Percentiles rank a stretch among this genome's conserved stretches.
Conservation (phyloP, 106 monocot species). For the Allium cepa region DNA sequence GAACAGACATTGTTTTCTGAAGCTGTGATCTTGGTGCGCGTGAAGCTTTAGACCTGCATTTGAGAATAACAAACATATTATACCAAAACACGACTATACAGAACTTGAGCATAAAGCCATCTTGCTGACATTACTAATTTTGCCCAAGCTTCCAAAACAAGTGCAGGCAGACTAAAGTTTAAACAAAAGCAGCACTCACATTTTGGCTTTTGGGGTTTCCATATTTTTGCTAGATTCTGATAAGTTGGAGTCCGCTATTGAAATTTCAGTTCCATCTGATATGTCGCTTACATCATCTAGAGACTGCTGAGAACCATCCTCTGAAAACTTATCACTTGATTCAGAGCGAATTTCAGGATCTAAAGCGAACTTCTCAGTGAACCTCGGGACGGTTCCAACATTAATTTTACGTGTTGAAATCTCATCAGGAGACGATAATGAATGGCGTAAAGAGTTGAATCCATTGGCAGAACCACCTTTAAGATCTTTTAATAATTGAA, state of each 20-base stretch:
- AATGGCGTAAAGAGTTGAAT: constrained; percentile 38
- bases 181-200: constrained; percentile 17
- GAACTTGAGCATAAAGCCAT: background rate
- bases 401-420: constrained; percentile 12
- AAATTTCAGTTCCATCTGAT: constrained; percentile 60
- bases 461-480: constrained; percentile 22
- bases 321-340: constrained; percentile 41
- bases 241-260: constrained; percentile 29
- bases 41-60: constrained; percentile 45
- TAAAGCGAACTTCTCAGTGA: constrained; percentile 21
- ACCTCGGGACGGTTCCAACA: constrained; percentile 14
- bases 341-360: constrained; percentile 40
- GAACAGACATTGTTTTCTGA: constrained; percentile 13
- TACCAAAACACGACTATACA: background rate
- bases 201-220: constrained; percentile 9
- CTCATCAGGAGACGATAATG: constrained; percentile 36
- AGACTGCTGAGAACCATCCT: constrained; percentile 37
- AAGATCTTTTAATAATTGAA: constrained; percentile 44
- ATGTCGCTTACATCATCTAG: constrained; percentile 27
- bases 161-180: background rate
- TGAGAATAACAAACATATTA: background rate
- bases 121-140: too few species aligned
- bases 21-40: constrained; percentile 20
- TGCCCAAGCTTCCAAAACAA: background rate
- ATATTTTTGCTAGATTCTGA: constrained; percentile 21